These are phyloP conservation scores for Kazachstania bromeliacearum DNA, from an alignment of 805 yeast species.

Conservation along the genomic window DNA sequence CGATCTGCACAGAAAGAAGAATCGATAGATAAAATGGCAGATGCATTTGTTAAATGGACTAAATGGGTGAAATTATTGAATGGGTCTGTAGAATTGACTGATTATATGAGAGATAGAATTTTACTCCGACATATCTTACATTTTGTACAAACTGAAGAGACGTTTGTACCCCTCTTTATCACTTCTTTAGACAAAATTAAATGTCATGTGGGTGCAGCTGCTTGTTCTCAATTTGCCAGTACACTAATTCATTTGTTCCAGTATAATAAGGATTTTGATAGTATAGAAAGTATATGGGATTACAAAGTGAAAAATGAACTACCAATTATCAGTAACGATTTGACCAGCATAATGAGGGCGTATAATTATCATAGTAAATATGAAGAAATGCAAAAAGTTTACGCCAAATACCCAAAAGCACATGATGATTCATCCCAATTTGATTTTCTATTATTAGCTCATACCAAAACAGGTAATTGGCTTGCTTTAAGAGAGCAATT, in stretches of 20 bases:
- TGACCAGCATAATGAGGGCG: constrained; percentile 19
- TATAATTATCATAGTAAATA: constrained; percentile 16
- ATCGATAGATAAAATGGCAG: constrained; percentile 1
- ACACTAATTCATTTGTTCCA: constrained; percentile 19
- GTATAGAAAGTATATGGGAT: constrained; percentile 26
- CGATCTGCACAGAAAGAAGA: background rate
- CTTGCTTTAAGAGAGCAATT: constrained; percentile 44
- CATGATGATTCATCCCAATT: constrained; percentile 39
- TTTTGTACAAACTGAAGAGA: background rate
- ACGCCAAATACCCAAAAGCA: constrained; percentile 32
- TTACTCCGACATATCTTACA: no score
- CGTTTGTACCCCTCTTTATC: constrained; percentile 1
- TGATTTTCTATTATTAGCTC: constrained; percentile 38
- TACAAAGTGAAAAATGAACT: constrained; percentile 20
- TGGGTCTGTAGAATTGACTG: constrained; percentile 22
- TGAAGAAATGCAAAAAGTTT: constrained; percentile 26
- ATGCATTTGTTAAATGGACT: constrained; percentile 17
- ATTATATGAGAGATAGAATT: constrained; percentile 13
- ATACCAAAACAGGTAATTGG: constrained; percentile 42
- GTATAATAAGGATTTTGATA: constrained; percentile 9
- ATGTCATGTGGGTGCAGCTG: constrained; percentile 15
- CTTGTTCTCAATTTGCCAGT: constrained; percentile 23
- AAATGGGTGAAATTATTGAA: constrained; percentile 17
- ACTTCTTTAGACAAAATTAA: constrained; percentile 4
- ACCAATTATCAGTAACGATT: constrained; percentile 13